Percentiles rank a stretch among this genome's conserved stretches.
Conservation (phyloP, 164 flowering plant species). For the Aristolochia californica region DNA sequence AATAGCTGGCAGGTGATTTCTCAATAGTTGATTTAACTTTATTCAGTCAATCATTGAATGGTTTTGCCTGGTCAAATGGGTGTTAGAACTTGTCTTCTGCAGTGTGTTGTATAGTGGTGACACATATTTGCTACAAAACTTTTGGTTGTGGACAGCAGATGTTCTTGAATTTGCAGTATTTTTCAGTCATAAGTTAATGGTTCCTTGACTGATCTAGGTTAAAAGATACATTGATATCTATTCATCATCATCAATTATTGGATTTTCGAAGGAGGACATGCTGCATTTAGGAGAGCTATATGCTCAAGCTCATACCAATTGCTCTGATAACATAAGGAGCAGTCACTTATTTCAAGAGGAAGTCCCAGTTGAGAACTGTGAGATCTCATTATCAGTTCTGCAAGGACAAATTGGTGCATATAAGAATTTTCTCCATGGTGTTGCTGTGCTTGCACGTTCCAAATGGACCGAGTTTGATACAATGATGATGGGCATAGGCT, state of each 20-base stretch:
- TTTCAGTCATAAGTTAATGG: too few relatives aligned
- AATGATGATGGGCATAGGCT: conserved; percentile 61
- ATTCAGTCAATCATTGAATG: not conserved
- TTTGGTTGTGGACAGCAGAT: too few relatives aligned
- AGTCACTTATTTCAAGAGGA: conserved; percentile 7
- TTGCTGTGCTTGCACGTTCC: conserved; percentile 84
- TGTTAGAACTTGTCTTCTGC: too few relatives aligned
- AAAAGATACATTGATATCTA: conserved; percentile 87
- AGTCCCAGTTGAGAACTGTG: conserved; percentile 13
- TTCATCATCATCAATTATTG: conserved; percentile 77
- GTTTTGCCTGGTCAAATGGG: too few relatives aligned
- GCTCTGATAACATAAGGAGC: conserved; percentile 24
- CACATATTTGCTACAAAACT: too few relatives aligned
- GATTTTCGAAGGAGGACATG: conserved; percentile 81
- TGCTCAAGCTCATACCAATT: conserved; percentile 48
- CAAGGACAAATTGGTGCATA: conserved; percentile 48
- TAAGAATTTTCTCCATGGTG: conserved; percentile 46
- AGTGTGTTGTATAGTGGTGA: too few relatives aligned
- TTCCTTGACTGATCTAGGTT: conserved; percentile 38
- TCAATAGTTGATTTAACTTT: not conserved
- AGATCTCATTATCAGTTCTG: conserved; percentile 25
- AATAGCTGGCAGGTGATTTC: conserved; percentile 91
- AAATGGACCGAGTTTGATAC: conserved; percentile 96
- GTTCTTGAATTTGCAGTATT: too few relatives aligned
- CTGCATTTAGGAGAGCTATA: conserved; percentile 39